Percentiles rank a stretch among this genome's conserved stretches.
These are phyloP conservation scores for Phytophthora gonapodyides DNA, from an alignment of 352 stramenopile species.

Conservation along the genomic window DNA sequence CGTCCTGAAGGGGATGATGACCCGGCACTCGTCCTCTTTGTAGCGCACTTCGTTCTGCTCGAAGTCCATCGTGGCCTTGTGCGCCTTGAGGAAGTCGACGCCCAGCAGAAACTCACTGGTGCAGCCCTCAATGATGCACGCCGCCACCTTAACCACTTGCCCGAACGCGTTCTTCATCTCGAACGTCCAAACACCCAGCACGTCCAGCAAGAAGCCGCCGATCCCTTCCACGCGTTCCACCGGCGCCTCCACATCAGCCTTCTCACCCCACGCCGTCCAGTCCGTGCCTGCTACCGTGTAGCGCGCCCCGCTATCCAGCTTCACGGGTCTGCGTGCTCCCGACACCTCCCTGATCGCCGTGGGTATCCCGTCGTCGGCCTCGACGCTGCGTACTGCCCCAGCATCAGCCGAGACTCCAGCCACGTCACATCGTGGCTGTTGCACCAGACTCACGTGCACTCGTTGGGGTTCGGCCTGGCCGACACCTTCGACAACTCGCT, in stretches of 20 bases:
- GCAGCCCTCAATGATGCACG: no score
- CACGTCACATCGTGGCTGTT: no score
- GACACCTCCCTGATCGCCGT: no score
- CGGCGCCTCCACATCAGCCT: background rate
- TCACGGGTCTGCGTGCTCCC: background rate
- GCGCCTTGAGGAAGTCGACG: background rate
- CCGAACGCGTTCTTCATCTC: background rate
- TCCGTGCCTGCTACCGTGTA: slow-evolving; percentile 2
- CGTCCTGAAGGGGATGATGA: slow-evolving; percentile 7
- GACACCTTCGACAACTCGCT: no score
- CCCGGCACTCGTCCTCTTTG: background rate
- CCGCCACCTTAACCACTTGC: background rate
- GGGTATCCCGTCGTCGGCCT: no score
- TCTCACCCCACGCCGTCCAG: slow-evolving; percentile 1
- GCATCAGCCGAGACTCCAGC: no score
- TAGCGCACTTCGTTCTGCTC: background rate
- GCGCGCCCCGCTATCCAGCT: slow-evolving; percentile 8
- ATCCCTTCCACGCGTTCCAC: slow-evolving; percentile 11
- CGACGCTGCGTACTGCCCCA: no score
- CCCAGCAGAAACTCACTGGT: slow-evolving; percentile 8
- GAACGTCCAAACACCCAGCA: slow-evolving; percentile 6
- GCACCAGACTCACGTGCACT: no score
- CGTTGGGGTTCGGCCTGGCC: no score
- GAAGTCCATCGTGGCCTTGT: slow-evolving; percentile 6
- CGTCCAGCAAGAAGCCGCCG: slow-evolving; percentile 9